phyloP scores from a whole-genome alignment of 2,329 filamentous ascomycete genomes.

The Nemania sp. region DNA sequence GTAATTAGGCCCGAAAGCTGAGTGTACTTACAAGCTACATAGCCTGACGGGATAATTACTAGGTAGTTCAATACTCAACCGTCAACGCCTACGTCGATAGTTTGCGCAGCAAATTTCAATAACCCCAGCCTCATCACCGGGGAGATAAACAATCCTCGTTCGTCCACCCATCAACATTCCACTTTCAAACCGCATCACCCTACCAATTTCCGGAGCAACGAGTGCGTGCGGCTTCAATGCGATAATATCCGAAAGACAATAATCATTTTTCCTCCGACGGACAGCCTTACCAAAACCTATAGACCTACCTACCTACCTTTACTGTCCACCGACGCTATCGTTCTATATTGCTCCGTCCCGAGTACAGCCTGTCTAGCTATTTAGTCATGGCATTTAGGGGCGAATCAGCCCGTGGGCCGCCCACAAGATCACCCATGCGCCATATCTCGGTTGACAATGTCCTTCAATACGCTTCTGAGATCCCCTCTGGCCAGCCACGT shows the following conservation, averaged over 20 bases:
- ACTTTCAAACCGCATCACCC: neutral
- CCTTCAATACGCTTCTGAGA: constrained; percentile 91
- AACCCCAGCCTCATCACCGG: neutral
- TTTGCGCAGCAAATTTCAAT: neutral
- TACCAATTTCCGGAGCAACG: neutral
- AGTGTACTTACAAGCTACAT: no score
- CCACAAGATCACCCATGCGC: constrained; percentile 64
- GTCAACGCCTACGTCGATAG: neutral
- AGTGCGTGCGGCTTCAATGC: neutral
- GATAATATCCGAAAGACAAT: neutral
- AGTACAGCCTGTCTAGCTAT: neutral
- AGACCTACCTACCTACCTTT: neutral
- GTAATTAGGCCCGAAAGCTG: neutral
- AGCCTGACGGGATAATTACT: neutral
- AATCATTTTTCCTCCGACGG: neutral
- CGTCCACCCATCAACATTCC: neutral
- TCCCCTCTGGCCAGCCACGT: constrained; percentile 92
- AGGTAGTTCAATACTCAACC: no score
- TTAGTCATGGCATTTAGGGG: constrained; percentile 33
- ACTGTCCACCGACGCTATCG: neutral
- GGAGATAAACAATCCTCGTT: neutral
- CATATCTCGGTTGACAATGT: constrained; percentile 95
- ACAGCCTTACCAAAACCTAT: neutral
- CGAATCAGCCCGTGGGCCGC: constrained; percentile 32
- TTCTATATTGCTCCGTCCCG: neutral